A percentile compares a stretch with the other conserved stretches of the same genome.
Conservation (phyloP, 768 basidiomycete species). For the Leucosporidium scottii region DNA sequence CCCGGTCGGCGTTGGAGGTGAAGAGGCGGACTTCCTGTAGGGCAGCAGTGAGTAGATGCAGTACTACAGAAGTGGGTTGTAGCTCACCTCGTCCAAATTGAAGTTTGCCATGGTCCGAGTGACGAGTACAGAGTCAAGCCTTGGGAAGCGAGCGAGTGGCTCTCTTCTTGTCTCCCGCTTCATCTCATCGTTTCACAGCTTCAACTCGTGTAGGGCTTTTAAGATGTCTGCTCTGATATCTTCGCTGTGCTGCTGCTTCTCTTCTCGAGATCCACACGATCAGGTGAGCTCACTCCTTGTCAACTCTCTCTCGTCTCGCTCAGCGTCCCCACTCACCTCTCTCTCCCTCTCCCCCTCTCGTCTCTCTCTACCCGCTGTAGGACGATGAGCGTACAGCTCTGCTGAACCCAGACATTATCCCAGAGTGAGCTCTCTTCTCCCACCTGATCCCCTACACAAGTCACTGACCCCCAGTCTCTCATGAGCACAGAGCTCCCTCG, state of each 20-base stretch:
- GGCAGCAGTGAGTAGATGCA: not conserved
- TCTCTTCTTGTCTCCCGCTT: not conserved
- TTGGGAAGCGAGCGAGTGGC: no score
- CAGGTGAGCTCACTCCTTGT: not conserved
- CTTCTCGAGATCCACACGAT: not conserved
- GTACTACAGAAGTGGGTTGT: no score
- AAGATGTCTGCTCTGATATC: not conserved
- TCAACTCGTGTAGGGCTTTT: no score
- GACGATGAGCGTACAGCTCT: not conserved
- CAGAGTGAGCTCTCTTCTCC: not conserved
- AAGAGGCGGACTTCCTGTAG: conserved; percentile 75
- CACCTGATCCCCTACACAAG: not conserved
- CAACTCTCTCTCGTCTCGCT: not conserved
- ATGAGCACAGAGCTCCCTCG: not conserved
- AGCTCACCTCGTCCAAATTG: conserved; percentile 18
- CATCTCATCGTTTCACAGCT: not conserved
- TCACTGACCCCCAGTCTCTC: not conserved
- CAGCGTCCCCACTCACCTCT: not conserved
- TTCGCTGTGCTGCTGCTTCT: not conserved
- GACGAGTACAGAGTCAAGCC: not conserved
- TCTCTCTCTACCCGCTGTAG: not conserved
- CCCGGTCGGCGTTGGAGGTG: conserved; percentile 78
- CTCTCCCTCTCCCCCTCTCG: no score
- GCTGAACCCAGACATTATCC: conserved; percentile 5
- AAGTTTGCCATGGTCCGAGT: not conserved